Evolutionary conservation across 495 filamentous ascomycete species (phyloP).

Genomic region (Daldinia concentrica): DNA sequence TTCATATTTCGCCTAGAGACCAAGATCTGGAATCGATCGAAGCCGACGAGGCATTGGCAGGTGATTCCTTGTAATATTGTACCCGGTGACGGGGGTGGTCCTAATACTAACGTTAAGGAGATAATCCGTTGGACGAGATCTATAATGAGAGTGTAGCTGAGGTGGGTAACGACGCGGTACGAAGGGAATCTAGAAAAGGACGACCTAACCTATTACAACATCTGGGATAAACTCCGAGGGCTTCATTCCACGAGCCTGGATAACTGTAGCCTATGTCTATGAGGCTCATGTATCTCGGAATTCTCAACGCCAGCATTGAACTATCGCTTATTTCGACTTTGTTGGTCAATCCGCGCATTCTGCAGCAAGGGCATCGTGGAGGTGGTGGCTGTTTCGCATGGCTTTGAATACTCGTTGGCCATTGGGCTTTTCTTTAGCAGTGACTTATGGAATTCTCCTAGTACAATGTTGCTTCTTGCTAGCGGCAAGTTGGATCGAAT

Average conservation of each 20-base stretch:
- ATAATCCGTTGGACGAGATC: constrained; percentile 1
- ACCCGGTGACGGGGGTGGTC: constrained; percentile 7
- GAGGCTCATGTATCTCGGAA: constrained; percentile 1
- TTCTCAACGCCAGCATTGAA: not conserved
- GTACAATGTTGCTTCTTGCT: constrained; percentile 19
- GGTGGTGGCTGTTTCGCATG: constrained; percentile 27
- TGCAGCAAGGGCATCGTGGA: constrained; percentile 26
- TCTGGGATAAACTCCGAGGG: not conserved
- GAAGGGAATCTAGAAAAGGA: not conserved
- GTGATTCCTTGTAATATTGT: constrained; percentile 3
- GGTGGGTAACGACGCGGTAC: not conserved
- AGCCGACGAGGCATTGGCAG: not conserved
- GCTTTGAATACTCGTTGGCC: constrained; percentile 3
- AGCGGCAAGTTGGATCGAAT: constrained; percentile 2
- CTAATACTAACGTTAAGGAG: not conserved
- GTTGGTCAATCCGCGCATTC: constrained; percentile 26
- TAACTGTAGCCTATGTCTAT: not conserved
- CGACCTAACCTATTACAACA: not conserved
- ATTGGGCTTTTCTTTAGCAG: constrained; percentile 11
- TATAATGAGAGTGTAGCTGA: not conserved
- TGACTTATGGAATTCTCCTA: constrained; percentile 7
- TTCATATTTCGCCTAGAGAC: constrained; percentile 5
- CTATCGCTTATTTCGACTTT: constrained; percentile 6
- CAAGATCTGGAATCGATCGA: constrained; percentile 19
- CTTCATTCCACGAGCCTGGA: not conserved